Percentiles rank a stretch among this genome's conserved stretches.
Conservation (phyloP, 2,329 filamentous ascomycete species). For the Pseudogymnoascus sp. region DNA sequence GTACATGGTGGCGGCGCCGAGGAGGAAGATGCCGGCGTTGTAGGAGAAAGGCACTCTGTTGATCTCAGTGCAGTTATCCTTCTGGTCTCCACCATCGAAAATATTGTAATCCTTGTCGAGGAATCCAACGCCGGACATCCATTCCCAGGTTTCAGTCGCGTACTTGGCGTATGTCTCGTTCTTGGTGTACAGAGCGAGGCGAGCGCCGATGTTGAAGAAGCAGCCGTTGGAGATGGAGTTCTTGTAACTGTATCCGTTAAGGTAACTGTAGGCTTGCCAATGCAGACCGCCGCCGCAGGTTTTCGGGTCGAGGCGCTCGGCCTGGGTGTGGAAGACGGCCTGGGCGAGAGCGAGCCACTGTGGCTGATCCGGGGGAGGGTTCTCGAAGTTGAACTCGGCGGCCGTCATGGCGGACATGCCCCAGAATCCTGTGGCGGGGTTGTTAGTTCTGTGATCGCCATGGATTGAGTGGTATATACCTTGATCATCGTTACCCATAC, state of each 20-base stretch:
- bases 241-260: constrained; percentile 73
- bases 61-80: constrained; percentile 49
- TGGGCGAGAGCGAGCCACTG: constrained; percentile 66
- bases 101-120: constrained; percentile 47
- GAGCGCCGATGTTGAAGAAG: constrained; percentile 55
- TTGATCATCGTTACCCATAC: constrained; percentile 62
- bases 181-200: constrained; percentile 66
- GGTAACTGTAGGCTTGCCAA: constrained; percentile 81
- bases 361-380: constrained; percentile 47
- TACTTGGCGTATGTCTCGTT: constrained; percentile 71
- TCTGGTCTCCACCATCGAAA: constrained; percentile 53
- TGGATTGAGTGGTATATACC: constrained; percentile 3
- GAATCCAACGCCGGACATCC: constrained; percentile 51
- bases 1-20: constrained; percentile 43
- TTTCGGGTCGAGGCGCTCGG: constrained; percentile 57
- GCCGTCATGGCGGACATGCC: constrained; percentile 62
- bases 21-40: constrained; percentile 60
- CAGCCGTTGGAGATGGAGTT: constrained; percentile 56
- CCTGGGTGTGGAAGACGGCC: constrained; percentile 73
- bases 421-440: constrained; percentile 47
- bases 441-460: background rate
- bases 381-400: constrained; percentile 55
- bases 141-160: constrained; percentile 68
- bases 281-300: constrained; percentile 66
- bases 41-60: constrained; percentile 62